Base-by-base conservation (phyloP, 2,329 filamentous ascomycete species). In the Teratosphaeria destructans region DNA sequence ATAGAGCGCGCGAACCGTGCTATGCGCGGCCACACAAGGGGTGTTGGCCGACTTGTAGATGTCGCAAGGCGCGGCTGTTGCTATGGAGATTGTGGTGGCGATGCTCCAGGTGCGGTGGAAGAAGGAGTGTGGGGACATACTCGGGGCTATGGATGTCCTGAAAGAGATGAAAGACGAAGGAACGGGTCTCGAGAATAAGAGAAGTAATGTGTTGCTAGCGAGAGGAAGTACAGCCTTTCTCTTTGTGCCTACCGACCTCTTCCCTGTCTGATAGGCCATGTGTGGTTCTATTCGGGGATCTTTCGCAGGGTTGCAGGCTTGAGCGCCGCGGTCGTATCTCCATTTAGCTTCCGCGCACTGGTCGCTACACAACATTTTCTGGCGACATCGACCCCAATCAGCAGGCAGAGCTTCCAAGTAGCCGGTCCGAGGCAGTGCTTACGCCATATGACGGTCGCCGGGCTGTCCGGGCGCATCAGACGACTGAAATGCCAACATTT, bases 1-100 rank as follows among this genome's bases (percentile, higher is more conserved):
- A 71, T 85, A 86, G 6, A 87, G 70, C 16, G 83, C 82, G 3
- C 84, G 80, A 59, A 84, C 86, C n/a, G 83, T 86, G 68, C 81
- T 81, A 68, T 86, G 84, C 0, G 84, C 84, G 0, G 84, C 84
- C 11, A 86, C 73, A 65, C 84, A 87, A n/a, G 83, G 82, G 1
- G 82, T 85, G 56, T 78, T 77, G 0, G 82, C 83, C 0, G 77
- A 75, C 1, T 77, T 68, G 72, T 86, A 87, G 62, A 86, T 77
- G 62, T 87, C 84, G 65, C 83, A 87, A 8, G 84, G 83, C 12
- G 77, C 83, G 47, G 82, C 81, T 19, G 73, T 67, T 43, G 76
- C 79, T 34, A 81, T 67, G 8, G 75, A 72, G 59, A 67, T 63
- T 4, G 71, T 68, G 59, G 70, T 73, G 57, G 70, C 63, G 23